These are phyloP conservation scores for Penicillium digitatum DNA, from an alignment of 2,329 filamentous ascomycete species.

Conservation along the genomic window DNA sequence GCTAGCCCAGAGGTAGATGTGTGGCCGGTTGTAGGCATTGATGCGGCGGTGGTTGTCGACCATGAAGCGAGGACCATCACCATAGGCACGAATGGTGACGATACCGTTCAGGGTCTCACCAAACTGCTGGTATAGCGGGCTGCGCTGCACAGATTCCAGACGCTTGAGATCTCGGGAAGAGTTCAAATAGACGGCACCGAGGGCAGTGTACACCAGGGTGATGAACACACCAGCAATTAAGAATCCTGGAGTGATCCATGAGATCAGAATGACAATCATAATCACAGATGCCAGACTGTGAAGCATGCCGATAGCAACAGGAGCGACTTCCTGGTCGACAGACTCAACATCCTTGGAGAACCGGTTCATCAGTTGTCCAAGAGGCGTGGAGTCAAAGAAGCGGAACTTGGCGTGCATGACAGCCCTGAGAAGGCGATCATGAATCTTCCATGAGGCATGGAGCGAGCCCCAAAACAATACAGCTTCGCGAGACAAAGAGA, in stretches of 20 bases:
- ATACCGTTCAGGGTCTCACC: conserved; percentile 93
- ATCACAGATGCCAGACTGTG: conserved; percentile 66
- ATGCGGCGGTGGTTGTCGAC: conserved; percentile 83
- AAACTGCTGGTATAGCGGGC: conserved; percentile 95
- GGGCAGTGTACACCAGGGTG: conserved; percentile 71
- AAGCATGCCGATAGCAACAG: conserved; percentile 74
- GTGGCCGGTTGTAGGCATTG: conserved; percentile 86
- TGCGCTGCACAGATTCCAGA: conserved; percentile 88
- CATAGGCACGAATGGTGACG: conserved; percentile 94
- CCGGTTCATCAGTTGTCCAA: conserved; percentile 95
- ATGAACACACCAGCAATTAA: conserved; percentile 84
- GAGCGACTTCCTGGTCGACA: conserved; percentile 92
- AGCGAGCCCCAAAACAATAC: conserved; percentile 92
- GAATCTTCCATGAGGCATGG: conserved; percentile 78
- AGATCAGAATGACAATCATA: conserved; percentile 84
- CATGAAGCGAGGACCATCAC: conserved; percentile 88
- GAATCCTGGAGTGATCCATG: conserved; percentile 84
- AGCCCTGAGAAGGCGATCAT: conserved; percentile 70
- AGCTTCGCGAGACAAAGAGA: conserved; percentile 76
- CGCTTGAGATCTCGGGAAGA: conserved; percentile 95
- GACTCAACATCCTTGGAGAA: conserved; percentile 97
- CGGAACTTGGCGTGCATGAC: conserved; percentile 90
- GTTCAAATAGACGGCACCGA: conserved; percentile 83
- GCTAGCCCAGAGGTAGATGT: conserved; percentile 93
- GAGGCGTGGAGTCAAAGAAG: conserved; percentile 94